Evolutionary conservation across 495 filamentous ascomycete species (phyloP), one percentile per base, ranked within the genome.

Genomic region (Podospora pseudopauciseta): DNA sequence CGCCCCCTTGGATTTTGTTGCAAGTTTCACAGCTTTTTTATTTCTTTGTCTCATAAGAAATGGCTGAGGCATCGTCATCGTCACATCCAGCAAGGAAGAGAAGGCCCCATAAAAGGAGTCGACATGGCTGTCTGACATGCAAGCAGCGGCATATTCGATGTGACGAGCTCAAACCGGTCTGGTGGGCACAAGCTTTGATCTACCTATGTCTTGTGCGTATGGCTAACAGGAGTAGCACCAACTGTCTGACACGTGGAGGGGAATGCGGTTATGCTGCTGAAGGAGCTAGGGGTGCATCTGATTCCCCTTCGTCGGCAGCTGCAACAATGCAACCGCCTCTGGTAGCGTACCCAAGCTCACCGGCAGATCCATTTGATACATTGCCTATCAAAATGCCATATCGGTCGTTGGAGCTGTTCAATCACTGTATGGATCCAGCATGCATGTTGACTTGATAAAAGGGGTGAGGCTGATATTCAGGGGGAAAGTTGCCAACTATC

Each of bases 131-230:
- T 75, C 86, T 86, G 77, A 92, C 90, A 3, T 92, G 90, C 82
- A 92, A 92, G 82, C 84, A 86, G 76, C 83, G 90, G 69, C 90
- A 93, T 80, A 92, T 93, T 72, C 86, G 90, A 59, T 93, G 90
- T 76, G 90, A 93, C 72, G 90, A 93, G 75, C 88, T 81, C 27
- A 91, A 89, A 69, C 90, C 90, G 11, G 89, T 92, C 83, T 93
- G 90, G 90, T 92, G 80, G 0, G 23, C 6, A n/a, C 65, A 44
- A 64, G 30, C 30, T 32, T 58, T 28, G 32, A 49, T 63, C 26
- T 60, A 59, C 39, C 26, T 32, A 65, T 15, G 53, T 61, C 16
- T 59, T 64, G 23, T 4, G 0, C 26, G 54, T 13, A 26, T 44
- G 19, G 56, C 64, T 69, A 28, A 64, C 34, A 1, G 13, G 3